Percentiles rank a stretch among this genome's conserved stretches.
phyloP scores from a whole-genome alignment of 345 rosid genomes.

The Salix arbutifolia region DNA sequence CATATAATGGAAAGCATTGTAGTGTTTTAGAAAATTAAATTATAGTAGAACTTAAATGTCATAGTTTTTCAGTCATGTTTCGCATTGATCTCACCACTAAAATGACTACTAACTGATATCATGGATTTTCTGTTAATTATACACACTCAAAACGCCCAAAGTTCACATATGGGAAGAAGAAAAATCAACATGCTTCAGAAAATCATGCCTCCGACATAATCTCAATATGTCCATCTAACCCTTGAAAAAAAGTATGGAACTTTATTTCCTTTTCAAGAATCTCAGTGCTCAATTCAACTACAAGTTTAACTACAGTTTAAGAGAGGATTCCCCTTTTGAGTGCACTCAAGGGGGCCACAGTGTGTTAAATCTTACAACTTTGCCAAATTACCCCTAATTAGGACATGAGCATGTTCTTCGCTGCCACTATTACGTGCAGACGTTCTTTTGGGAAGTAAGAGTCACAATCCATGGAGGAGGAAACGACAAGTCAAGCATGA shows the following conservation, averaged over 20 bases:
- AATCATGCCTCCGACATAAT: neutral
- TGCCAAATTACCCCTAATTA: neutral
- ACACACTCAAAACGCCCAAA: no score
- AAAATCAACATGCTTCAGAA: neutral
- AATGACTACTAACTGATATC: neutral
- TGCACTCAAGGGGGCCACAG: neutral
- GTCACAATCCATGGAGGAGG: neutral
- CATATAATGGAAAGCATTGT: neutral
- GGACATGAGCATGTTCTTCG: neutral
- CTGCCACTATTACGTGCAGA: neutral
- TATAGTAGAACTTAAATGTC: neutral
- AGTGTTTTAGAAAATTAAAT: neutral
- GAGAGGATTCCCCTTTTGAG: neutral
- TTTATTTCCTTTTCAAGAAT: neutral
- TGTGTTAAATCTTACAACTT: neutral
- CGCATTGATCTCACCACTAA: neutral
- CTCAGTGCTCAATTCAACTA: neutral
- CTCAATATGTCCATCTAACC: neutral
- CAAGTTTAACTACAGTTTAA: neutral
- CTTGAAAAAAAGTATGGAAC: neutral
- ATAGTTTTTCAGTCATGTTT: neutral
- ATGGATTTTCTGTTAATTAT: neutral
- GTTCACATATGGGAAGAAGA: neutral
- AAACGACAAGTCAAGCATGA: neutral
- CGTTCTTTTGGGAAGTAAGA: neutral